Percentiles rank a stretch among this genome's conserved stretches.
Conservation (phyloP, 192 early-diverging fungal species). For the Podila horticola region DNA sequence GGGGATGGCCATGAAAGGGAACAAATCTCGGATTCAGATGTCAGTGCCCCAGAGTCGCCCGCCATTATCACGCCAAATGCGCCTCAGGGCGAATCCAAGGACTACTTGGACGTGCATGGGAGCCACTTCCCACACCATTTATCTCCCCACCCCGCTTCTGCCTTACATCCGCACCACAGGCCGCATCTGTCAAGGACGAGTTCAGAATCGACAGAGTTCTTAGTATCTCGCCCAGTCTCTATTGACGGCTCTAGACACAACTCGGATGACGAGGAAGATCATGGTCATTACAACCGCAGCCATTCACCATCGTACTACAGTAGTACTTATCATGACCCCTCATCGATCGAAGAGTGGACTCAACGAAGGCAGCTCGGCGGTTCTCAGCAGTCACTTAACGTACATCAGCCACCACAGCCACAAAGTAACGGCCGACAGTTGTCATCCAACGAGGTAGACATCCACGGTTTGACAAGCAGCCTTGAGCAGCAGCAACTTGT, state of each 20-base stretch:
- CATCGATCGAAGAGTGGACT: neutral
- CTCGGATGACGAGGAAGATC: neutral
- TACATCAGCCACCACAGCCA: neutral
- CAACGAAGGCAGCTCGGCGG: neutral
- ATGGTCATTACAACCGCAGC: too few species aligned
- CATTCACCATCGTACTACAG: too few species aligned
- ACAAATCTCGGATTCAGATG: neutral
- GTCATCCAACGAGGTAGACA: neutral
- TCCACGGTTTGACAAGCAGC: neutral
- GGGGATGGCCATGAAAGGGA: neutral
- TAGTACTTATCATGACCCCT: neutral
- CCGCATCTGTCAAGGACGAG: slow-evolving; percentile 27
- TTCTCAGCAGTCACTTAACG: neutral
- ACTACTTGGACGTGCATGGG: slow-evolving; percentile 3
- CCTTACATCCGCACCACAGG: slow-evolving; percentile 2
- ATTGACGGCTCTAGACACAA: neutral
- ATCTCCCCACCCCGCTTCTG: neutral
- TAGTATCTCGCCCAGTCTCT: neutral
- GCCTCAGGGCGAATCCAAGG: neutral
- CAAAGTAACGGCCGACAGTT: neutral
- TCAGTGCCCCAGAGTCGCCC: neutral
- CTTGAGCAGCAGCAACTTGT: neutral
- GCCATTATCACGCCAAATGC: neutral
- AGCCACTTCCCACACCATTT: neutral
- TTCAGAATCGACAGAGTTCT: slow-evolving; percentile 51